These are phyloP conservation scores for Agrostemma githago DNA, from an alignment of 148 eudicot species.

Conservation along the genomic window DNA sequence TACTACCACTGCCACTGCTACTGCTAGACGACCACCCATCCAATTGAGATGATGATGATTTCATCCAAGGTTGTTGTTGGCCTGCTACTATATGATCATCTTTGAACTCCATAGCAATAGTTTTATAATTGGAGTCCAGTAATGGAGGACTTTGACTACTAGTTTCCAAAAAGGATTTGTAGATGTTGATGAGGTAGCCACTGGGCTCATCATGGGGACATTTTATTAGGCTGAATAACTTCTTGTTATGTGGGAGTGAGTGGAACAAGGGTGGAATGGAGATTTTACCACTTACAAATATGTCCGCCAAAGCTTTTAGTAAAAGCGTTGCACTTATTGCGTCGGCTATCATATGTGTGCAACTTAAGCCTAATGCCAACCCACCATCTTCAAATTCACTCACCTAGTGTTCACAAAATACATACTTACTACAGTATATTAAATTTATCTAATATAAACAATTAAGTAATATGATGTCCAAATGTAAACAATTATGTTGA, in stretches of 20 bases:
- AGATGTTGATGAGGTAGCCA: constrained; percentile 35
- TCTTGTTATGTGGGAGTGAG: constrained; percentile 44
- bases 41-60: constrained; percentile 19
- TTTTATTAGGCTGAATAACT: constrained; percentile 12
- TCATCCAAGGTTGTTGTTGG: constrained; percentile 30
- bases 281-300: constrained; percentile 29
- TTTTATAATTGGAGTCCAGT: constrained; percentile 13
- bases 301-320: constrained; percentile 56
- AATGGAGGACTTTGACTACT: constrained; percentile 6
- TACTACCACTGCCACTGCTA: no score
- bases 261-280: constrained; percentile 51
- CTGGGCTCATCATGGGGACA: constrained; percentile 16
- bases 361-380: constrained; percentile 62
- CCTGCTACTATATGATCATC: constrained; percentile 39
- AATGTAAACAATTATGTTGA: no score
- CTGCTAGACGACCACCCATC: not conserved
- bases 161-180: constrained; percentile 32
- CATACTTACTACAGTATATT: no score
- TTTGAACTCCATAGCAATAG: constrained; percentile 37
- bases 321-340: constrained; percentile 43
- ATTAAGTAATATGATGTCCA: no score
- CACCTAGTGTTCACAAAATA: constrained; percentile 27
- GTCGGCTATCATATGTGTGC: constrained; percentile 56
- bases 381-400: constrained; percentile 77
- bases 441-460: no score